Base-by-base conservation (phyloP, 1,139 yeast species). In the Kluyveromyces marxianus region DNA sequence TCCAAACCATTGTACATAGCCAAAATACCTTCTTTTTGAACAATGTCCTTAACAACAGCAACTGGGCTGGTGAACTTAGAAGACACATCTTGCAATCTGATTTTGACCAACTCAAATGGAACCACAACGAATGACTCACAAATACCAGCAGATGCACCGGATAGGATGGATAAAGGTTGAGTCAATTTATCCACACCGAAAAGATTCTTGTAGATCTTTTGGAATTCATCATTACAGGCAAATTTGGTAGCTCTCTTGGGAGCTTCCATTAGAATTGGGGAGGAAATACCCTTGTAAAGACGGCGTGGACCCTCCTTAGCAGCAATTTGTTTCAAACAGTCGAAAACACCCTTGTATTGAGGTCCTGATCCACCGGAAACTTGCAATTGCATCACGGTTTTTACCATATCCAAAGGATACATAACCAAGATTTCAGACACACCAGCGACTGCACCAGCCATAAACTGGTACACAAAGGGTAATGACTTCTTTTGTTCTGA, bases 221-320 rank as follows among this genome's bases (percentile, higher is more conserved):
- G 95, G 86, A 96, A 92, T 67, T 89, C 92, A 65, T 94, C 98
- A 65, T 94, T 92, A 52, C 97, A 97, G 46, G 97, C 97, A 63
- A 92, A 92, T 69, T 92, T 92, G 54, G 96, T 90, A 39, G 98
- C 98, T 72, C 90, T 75, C 75, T 92, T 92, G 52, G 98, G 98
- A n/a, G 98, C 98, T 67, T 92, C 99, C 98, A 92, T 92, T 61
- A 92, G 75, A 58, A 92, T 87, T 40, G 99, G 99, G 21, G 98
- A 97, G 30, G 84, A 71, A 58, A 92, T 92, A 54, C 98, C 98
- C 66, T 90, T 82, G 69, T 92, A 94, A 50, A 92, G 75, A 54
- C 95, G 76, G 25, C 83, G 70, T 43, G 79, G 74, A 37, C 98
- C 99, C 69, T 94, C 99, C 54, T 79, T 83, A 59, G 76, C 78